Percentiles rank a stretch among this genome's conserved stretches.
Conservation (phyloP, 495 filamentous ascomycete genomes). For the Bryoglossum gracile region DNA sequence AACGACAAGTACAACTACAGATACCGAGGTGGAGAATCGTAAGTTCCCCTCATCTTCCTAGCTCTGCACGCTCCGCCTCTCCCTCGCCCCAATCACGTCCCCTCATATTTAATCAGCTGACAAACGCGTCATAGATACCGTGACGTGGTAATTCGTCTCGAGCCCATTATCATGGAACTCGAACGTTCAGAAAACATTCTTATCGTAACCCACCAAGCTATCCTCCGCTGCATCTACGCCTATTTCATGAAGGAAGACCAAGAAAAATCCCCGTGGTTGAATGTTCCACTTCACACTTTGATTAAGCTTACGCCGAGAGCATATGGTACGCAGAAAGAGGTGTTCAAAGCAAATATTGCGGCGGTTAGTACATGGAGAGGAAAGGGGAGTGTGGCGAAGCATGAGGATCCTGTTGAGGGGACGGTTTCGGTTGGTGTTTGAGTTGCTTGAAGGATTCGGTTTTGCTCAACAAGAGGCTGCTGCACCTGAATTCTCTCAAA, state of each 20-base stretch:
- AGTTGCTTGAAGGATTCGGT: no score
- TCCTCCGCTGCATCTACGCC: conserved; percentile 92
- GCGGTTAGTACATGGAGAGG: conserved; percentile 92
- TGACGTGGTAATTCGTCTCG: conserved; percentile 93
- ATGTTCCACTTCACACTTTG: conserved; percentile 82
- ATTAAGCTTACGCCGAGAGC: conserved; percentile 94
- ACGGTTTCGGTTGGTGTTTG: conserved; percentile 10
- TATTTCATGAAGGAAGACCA: conserved; percentile 98
- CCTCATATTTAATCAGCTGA: background rate
- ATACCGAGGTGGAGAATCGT: conserved; percentile 88
- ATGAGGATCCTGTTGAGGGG: conserved; percentile 31
- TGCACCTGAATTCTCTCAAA: no score
- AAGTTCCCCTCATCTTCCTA: conserved; percentile 3
- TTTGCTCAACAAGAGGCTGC: no score
- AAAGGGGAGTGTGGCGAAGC: conserved; percentile 82
- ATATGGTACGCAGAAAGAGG: conserved; percentile 85
- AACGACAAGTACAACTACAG: conserved; percentile 99
- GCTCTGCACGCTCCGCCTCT: background rate
- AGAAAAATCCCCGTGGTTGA: conserved; percentile 94
- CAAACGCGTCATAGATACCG: conserved; percentile 49
- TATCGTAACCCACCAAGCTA: conserved; percentile 96
- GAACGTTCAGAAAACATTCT: conserved; percentile 94
- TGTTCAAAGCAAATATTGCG: conserved; percentile 76
- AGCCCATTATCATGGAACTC: conserved; percentile 99
- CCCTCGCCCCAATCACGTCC: background rate